These are phyloP conservation scores for Pseudogymnoascus sp. DNA, from an alignment of 2,329 filamentous ascomycete genomes.

Conservation along the genomic window DNA sequence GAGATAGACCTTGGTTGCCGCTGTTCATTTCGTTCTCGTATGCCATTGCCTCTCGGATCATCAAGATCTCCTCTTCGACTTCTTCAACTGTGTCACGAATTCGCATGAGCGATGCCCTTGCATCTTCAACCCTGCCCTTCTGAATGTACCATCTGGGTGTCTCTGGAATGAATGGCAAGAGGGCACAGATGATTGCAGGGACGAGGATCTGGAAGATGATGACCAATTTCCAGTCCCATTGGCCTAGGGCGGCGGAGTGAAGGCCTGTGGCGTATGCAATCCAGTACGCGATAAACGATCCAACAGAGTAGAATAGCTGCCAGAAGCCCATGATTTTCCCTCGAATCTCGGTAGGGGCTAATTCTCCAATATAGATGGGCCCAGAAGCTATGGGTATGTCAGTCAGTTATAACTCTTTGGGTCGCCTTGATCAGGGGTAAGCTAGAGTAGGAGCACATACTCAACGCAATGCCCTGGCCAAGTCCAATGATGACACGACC, in stretches of 20 bases:
- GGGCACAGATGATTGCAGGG: constrained; percentile 49
- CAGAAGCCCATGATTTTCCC: constrained; percentile 62
- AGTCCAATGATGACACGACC: constrained; percentile 62
- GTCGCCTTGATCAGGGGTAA: background rate
- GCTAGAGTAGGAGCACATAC: constrained; percentile 25
- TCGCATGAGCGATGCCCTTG: constrained; percentile 45
- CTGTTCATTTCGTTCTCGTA: constrained; percentile 64
- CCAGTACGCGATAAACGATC: constrained; percentile 56
- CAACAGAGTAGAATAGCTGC: constrained; percentile 60
- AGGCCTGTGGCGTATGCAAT: constrained; percentile 55
- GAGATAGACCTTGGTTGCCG: constrained; percentile 53
- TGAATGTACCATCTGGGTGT: constrained; percentile 63
- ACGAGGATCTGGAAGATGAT: constrained; percentile 65
- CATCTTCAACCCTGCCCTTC: constrained; percentile 49
- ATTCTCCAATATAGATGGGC: constrained; percentile 62
- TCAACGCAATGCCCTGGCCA: constrained; percentile 60
- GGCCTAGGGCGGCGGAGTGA: constrained; percentile 45
- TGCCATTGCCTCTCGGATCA: constrained; percentile 59
- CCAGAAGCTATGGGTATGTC: constrained; percentile 42
- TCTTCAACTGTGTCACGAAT: constrained; percentile 57
- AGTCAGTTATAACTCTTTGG: constrained; percentile 10
- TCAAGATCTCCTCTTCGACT: constrained; percentile 56
- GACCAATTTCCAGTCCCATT: constrained; percentile 68
- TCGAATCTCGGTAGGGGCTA: constrained; percentile 55
- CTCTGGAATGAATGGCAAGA: constrained; percentile 59